Base-by-base conservation (phyloP, 805 yeast genomes). In the Spencermartinsiella europaea region DNA sequence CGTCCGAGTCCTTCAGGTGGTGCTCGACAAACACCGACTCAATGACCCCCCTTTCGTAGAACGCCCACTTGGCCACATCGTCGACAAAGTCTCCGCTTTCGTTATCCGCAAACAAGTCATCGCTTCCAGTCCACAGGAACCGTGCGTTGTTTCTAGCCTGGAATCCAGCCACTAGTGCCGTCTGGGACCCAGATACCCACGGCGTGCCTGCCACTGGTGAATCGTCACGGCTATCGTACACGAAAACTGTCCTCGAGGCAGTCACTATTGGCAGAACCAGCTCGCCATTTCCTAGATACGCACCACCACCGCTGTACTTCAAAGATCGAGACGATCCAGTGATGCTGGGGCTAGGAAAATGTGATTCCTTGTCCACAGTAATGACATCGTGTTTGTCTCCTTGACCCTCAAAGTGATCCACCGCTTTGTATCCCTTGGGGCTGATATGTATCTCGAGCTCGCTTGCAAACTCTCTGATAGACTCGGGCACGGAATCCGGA, bases 101-200 rank as follows among this genome's bases (percentile, higher is more conserved):
- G 42, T 10, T 46, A 40, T 28, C 56, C 54, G 78, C 69, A 27
- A 90, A 69, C 42, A 85, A 67, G 17, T 72, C 71, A 21, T 68
- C 69, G 39, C 84, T 74, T n/a, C 97, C 98, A 15, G 83, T 57
- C 96, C 97, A 88, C 10, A 75, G 61, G 38, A 80, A 72, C 56
- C 99, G 80, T 1, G 95, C 85, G 60, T 85, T 87, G 61, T 78
- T 78, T 46, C 80, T 72, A 40, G 83, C 83, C 70, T 93, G 99
- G 58, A 87, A 76, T 1, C 81, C 93, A 7, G 79, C 95, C 19
- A 81, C 78, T 44, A 85, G 62, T 62, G 71, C 82, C 3, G 87
- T 89, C 67, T 90, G 95, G 37, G 80, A 71, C 25, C 96, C 96
- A 31, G 80, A 70, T 12, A 85, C 79, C 95, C 96, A 90, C 2